Evolutionary conservation across 768 basidiomycete genomes (phyloP).

Genomic region (Lepiota venenata): DNA sequence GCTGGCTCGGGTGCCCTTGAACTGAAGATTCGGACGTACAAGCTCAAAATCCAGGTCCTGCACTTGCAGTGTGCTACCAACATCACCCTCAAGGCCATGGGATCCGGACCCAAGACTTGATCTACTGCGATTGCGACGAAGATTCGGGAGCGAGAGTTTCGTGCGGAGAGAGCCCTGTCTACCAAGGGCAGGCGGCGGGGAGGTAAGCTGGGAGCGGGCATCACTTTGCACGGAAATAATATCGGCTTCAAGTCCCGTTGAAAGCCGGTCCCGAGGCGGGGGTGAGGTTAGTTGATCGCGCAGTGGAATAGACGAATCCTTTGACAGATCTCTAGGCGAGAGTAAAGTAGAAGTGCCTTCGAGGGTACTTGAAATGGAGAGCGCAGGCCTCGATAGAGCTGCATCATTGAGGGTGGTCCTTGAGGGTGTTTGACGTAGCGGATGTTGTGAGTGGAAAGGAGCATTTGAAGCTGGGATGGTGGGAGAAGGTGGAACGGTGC

Average conservation of each 20-base stretch:
- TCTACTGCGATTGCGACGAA: constrained; percentile 44
- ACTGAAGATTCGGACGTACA: constrained; percentile 49
- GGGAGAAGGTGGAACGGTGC: constrained; percentile 18
- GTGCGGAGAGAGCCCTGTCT: constrained; percentile 46
- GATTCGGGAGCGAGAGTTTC: constrained; percentile 67
- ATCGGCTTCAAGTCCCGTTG: constrained; percentile 1
- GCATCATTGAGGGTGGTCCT: constrained; percentile 23
- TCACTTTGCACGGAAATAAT: constrained; percentile 27
- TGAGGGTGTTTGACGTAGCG: constrained; percentile 25
- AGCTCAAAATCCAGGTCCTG: constrained; percentile 83
- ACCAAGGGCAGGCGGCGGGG: constrained; percentile 33
- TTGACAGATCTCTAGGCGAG: not conserved
- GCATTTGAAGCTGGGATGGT: constrained; percentile 15
- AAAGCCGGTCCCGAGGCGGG: not conserved
- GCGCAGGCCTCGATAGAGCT: not conserved
- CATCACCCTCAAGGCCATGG: not conserved
- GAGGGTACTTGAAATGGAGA: not conserved
- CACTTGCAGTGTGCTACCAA: constrained; percentile 43
- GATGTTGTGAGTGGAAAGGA: constrained; percentile 10
- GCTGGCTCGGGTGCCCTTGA: constrained; percentile 39
- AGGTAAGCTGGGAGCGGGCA: constrained; percentile 30
- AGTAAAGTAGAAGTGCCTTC: not conserved
- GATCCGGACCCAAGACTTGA: constrained; percentile 12
- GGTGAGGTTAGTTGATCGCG: not conserved
- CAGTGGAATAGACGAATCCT: not conserved